These are phyloP conservation scores for Sordaria brevicollis DNA, from an alignment of 495 filamentous ascomycete species.

Conservation along the genomic window DNA sequence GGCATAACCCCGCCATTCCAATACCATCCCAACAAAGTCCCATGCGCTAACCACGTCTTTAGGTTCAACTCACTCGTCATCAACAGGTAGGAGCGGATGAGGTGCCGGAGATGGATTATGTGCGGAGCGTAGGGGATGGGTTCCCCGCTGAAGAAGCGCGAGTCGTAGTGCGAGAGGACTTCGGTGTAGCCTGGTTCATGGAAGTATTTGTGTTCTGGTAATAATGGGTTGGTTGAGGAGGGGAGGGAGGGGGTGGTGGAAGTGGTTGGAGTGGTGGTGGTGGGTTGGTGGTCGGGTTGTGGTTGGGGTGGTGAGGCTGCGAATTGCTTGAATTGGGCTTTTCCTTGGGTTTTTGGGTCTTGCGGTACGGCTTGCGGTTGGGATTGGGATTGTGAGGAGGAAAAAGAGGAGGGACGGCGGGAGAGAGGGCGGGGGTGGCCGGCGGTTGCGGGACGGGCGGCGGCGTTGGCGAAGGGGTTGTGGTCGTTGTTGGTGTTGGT, in stretches of 20 bases:
- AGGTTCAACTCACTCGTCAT: constrained; percentile 46
- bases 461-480: background rate
- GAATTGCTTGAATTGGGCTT: background rate
- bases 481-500: background rate
- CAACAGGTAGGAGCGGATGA: constrained; percentile 61
- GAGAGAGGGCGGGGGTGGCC: background rate
- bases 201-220: constrained; percentile 35
- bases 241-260: background rate
- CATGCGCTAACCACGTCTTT: constrained; percentile 84
- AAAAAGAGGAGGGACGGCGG: too few relatives aligned
- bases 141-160: constrained; percentile 50
- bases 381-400: too few relatives aligned
- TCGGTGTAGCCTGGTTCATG: constrained; percentile 47
- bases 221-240: too few relatives aligned
- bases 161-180: constrained; percentile 60
- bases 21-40: constrained; percentile 83
- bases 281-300: background rate
- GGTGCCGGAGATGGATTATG: constrained; percentile 50
- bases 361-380: background rate
- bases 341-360: too few relatives aligned
- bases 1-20: constrained; percentile 79
- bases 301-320: background rate
- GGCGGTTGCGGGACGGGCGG: background rate
- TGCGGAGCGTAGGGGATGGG: constrained; percentile 53
- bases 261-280: background rate